Base-by-base conservation (phyloP, 768 basidiomycete genomes). In the Kwoniella sp. region DNA sequence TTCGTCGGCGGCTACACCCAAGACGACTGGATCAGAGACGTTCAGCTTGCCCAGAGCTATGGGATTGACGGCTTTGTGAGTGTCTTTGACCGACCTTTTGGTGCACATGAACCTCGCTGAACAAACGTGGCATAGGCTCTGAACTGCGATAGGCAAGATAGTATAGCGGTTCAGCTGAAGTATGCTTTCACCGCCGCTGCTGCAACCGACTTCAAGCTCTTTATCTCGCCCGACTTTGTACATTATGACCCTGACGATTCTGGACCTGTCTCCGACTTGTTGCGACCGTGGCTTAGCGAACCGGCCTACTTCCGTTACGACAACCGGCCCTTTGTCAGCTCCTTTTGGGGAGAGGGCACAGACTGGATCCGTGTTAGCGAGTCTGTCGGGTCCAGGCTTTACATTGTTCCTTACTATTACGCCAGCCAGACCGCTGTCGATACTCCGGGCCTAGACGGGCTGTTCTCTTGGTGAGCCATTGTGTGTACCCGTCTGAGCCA, bases 161-260 rank as follows among this genome's bases (percentile, higher is more conserved):
- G 70, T 47, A 69, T 66, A 19, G 48, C 65, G 27, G 40, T 36
- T 9, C 73, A 74, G 50, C 56, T 74, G 2, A 58, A 55, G 29
- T 47, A 64, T 42, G 73, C 67, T 3, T 74, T 71, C 53, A 50
- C 56, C 14, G 64, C 73, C 3, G 39, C 51, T 3, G 63, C 54
- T 11, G 53, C 61, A n/a, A 42, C 41, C 7, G 38, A 64, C 15
- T 71, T 74, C 50, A 53, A 66, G 34, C 42, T 70, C 12, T 73
- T 74, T 57, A 73, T 74, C 60, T 70, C 67, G 17, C 69, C 72
- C 53, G 73, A 74, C 49, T 74, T 74, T 63, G 70, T 71, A 49
- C 71, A 69, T 69, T 74, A 60, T 56, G 47, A 40, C 7, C 36
- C 42, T 27, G 23, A 17, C 17, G 63, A 69, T 25, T 50, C 57